Conservation (phyloP, 176 grass and related monocot genomes). For the Phyllostachys edulis region DNA sequence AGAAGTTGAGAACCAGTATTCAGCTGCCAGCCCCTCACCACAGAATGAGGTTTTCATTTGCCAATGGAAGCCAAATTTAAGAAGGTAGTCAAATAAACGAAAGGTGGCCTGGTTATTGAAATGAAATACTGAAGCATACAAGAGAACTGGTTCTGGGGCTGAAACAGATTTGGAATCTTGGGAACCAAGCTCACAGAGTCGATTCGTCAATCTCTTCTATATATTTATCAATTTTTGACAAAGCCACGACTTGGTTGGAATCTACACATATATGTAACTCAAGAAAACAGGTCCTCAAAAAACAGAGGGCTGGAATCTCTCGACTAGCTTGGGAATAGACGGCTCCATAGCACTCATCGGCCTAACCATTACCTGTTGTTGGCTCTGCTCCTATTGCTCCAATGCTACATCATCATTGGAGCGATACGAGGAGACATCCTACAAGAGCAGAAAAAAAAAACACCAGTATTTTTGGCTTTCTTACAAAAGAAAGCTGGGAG, state of each 20-base stretch:
- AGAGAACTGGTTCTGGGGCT: not conserved
- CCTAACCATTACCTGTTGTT: not conserved
- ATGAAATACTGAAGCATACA: not conserved
- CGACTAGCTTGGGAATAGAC: not conserved
- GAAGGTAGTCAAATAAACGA: not conserved
- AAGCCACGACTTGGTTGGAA: not conserved
- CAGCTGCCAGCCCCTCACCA: not conserved
- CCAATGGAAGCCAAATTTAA: not conserved
- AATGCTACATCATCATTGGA: not conserved
- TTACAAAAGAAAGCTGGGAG: not conserved
- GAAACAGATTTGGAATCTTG: not conserved
- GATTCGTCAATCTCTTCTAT: not conserved
- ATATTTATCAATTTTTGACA: not conserved
- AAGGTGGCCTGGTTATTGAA: not conserved
- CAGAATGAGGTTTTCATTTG: constrained; percentile 6
- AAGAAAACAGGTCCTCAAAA: not conserved
- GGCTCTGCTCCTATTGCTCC: not conserved
- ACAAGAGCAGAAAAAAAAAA: not conserved
- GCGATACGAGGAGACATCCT: not conserved
- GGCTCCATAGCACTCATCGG: not conserved
- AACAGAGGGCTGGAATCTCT: not conserved
- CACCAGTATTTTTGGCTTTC: not conserved
- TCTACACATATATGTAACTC: not conserved
- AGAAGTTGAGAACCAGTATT: not conserved
- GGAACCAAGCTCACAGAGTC: constrained; percentile 8